Percentiles rank a stretch among this genome's conserved stretches.
Evolutionary conservation across 495 filamentous ascomycete genomes (phyloP).

Genomic region (Pyronema domesticum): DNA sequence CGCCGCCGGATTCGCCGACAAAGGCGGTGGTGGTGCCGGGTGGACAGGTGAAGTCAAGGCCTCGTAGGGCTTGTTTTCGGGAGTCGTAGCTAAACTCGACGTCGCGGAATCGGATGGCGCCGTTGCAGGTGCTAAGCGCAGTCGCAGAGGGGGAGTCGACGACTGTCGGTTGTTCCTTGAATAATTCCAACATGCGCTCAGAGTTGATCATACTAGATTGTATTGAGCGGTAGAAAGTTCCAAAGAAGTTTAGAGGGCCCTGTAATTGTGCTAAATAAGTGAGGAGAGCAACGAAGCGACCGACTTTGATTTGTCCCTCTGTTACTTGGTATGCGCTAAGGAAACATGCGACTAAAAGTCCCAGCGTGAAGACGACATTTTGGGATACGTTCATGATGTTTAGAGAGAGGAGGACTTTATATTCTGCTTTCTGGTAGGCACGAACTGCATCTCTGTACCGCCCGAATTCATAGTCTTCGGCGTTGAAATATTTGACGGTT

Average conservation of each 20-base stretch:
- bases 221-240: constrained; percentile 90
- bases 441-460: constrained; percentile 64
- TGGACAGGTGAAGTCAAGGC: constrained; percentile 60
- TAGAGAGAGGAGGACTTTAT: constrained; percentile 69
- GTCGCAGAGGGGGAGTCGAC: constrained; percentile 29
- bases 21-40: constrained; percentile 90
- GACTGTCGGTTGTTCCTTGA: constrained; percentile 86
- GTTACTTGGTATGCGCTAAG: constrained; percentile 79
- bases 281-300: constrained; percentile 62
- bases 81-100: constrained; percentile 82
- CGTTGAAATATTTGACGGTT: constrained; percentile 98
- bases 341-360: constrained; percentile 67
- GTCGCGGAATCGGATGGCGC: constrained; percentile 67
- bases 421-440: constrained; percentile 72
- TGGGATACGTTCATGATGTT: constrained; percentile 89
- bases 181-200: constrained; percentile 84
- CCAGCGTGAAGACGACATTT: constrained; percentile 82
- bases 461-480: constrained; percentile 79
- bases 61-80: constrained; percentile 68
- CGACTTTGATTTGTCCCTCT: constrained; percentile 47
- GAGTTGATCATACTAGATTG: constrained; percentile 95
- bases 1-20: constrained; percentile 89
- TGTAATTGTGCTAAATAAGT: constrained; percentile 76
- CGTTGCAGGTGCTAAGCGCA: constrained; percentile 47
- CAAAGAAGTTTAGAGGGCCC: constrained; percentile 89